These are phyloP conservation scores for Paramecium caudatum DNA, from an alignment of 73 alveolate genomes.

Conservation along the genomic window DNA sequence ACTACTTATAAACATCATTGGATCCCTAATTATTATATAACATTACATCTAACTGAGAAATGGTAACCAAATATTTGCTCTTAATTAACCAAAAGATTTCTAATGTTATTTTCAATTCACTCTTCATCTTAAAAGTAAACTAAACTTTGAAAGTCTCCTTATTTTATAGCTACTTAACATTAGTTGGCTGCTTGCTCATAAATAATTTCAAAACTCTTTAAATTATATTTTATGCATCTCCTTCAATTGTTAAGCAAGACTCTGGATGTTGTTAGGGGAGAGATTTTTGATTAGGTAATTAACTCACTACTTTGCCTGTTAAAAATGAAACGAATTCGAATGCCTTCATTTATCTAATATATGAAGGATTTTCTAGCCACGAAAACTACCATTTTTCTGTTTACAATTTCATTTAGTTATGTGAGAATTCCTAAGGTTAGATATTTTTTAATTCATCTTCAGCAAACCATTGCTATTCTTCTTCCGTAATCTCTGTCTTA, in stretches of 20 bases:
- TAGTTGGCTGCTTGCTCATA: not conserved
- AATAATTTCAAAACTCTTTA: not conserved
- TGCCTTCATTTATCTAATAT: not conserved
- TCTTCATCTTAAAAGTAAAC: not conserved
- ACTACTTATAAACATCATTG: not conserved
- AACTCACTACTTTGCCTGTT: constrained; percentile 3
- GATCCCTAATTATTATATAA: not conserved
- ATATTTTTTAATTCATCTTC: constrained; percentile 50
- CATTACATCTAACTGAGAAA: not conserved
- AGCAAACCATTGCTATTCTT: constrained; percentile 55
- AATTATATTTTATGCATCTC: not conserved
- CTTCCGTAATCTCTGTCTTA: constrained; percentile 66
- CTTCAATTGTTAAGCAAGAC: not conserved
- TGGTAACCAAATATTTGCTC: not conserved
- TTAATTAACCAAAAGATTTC: constrained; percentile 29
- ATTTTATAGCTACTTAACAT: not conserved
- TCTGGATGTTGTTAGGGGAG: not conserved
- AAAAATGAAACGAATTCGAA: not conserved
- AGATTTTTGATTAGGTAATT: not conserved
- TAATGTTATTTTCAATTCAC: not conserved
- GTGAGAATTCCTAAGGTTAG: constrained; percentile 19
- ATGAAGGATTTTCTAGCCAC: not conserved
- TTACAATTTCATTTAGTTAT: too few relatives aligned
- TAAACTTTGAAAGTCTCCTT: not conserved
- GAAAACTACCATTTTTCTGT: too few relatives aligned